Conservation (phyloP, 75 land plant species). For the Cunninghamia lanceolata region DNA sequence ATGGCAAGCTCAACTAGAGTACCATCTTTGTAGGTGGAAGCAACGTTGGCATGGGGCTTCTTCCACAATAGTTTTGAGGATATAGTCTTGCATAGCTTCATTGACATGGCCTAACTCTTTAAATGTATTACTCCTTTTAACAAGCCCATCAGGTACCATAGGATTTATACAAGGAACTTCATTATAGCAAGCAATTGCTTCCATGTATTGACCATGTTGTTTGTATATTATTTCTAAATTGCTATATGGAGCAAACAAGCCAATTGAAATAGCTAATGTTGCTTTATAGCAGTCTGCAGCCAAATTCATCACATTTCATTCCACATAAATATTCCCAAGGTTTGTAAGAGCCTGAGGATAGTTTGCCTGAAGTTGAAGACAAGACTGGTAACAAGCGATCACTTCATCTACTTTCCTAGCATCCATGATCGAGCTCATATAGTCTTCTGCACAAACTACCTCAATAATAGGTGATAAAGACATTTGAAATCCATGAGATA, state of each 20-base stretch:
- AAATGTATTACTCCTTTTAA: constrained; percentile 50
- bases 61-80: constrained; percentile 52
- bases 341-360: constrained; percentile 62
- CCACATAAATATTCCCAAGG: too few species aligned
- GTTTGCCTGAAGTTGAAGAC: constrained; percentile 42
- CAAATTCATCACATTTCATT: constrained; percentile 42
- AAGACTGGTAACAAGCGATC: constrained; percentile 49
- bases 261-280: constrained; percentile 42
- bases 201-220: constrained; percentile 57
- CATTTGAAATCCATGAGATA: too few species aligned
- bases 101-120: constrained; percentile 53
- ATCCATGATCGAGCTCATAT: too few species aligned
- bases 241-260: constrained; percentile 55
- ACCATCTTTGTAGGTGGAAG: constrained; percentile 60
- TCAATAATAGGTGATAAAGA: too few species aligned
- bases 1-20: constrained; percentile 51
- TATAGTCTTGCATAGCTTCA: constrained; percentile 60
- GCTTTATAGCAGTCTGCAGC: constrained; percentile 57
- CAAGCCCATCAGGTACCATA: constrained; percentile 51
- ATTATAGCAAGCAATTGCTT: constrained; percentile 55
- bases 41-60: constrained; percentile 61
- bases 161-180: constrained; percentile 55
- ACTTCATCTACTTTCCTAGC: constrained; percentile 48
- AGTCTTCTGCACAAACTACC: too few species aligned
- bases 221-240: constrained; percentile 55